These are phyloP conservation scores for Carallia brachiata DNA, from an alignment of 345 rosid genomes.

Conservation along the genomic window DNA sequence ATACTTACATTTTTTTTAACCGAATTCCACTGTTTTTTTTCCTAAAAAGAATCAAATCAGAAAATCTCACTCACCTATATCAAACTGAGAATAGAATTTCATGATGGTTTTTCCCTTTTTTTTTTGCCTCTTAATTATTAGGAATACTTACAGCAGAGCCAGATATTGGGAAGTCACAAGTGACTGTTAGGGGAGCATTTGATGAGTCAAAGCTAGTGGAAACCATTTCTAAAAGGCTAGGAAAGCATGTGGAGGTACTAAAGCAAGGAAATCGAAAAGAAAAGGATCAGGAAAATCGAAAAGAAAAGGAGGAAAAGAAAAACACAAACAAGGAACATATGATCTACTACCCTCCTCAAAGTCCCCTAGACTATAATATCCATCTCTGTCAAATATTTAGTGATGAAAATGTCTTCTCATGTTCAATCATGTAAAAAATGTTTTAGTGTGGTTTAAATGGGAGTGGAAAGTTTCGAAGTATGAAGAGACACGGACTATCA, in stretches of 20 bases:
- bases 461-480: too few species aligned
- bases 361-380: conserved; percentile 26
- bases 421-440: conserved; percentile 43
- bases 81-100: neutral
- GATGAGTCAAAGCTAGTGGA: conserved; percentile 45
- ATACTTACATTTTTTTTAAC: too few species aligned
- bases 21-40: neutral
- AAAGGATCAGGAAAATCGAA: neutral
- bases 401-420: conserved; percentile 47
- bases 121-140: neutral
- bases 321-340: neutral
- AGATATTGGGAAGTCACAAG: conserved; percentile 49
- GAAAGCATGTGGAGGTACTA: conserved; percentile 18
- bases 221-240: conserved; percentile 22
- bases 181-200: conserved; percentile 50
- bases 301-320: conserved; percentile 5
- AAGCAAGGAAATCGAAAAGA: conserved; percentile 4
- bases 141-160: conserved; percentile 53
- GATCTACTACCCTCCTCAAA: conserved; percentile 44
- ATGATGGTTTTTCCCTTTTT: neutral
- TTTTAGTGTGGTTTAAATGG: too few species aligned
- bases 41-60: too few species aligned
- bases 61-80: too few species aligned
- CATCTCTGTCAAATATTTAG: conserved; percentile 37
- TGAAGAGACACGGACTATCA: too few species aligned